phyloP scores from a whole-genome alignment of 805 yeast species.

The Zygoascus bituminiphila region DNA sequence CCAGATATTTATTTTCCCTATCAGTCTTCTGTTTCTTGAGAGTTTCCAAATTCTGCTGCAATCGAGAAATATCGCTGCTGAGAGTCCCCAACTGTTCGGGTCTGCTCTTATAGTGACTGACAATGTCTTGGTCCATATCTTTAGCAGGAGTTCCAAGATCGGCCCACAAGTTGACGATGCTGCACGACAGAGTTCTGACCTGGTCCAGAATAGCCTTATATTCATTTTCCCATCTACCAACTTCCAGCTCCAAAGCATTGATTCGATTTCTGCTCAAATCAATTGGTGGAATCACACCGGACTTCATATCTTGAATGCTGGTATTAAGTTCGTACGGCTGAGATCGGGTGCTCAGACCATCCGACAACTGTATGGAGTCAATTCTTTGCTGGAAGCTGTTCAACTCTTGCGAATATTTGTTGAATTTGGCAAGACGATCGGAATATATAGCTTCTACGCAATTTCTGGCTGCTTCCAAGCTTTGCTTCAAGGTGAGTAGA shows the following conservation, averaged over 20 bases:
- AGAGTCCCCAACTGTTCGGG: constrained; percentile 23
- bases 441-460: constrained; percentile 17
- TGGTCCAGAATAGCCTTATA: constrained; percentile 14
- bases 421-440: constrained; percentile 16
- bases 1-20: constrained; percentile 24
- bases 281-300: neutral
- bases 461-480: constrained; percentile 14
- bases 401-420: constrained; percentile 13
- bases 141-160: constrained; percentile 27
- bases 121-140: constrained; percentile 21
- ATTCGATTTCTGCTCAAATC: constrained; percentile 21
- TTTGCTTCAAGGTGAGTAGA: constrained; percentile 7
- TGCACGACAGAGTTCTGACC: constrained; percentile 19
- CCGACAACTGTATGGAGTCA: constrained; percentile 14
- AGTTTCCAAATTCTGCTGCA: constrained; percentile 16
- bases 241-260: constrained; percentile 20
- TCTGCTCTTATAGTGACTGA: constrained; percentile 14
- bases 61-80: constrained; percentile 24
- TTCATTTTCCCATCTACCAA: constrained; percentile 20
- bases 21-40: constrained; percentile 33
- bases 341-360: neutral
- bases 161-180: constrained; percentile 26
- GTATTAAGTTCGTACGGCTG: neutral
- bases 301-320: neutral
- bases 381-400: constrained; percentile 14